phyloP scores from a whole-genome alignment of 805 yeast genomes.

The Ogataea pignaliae region DNA sequence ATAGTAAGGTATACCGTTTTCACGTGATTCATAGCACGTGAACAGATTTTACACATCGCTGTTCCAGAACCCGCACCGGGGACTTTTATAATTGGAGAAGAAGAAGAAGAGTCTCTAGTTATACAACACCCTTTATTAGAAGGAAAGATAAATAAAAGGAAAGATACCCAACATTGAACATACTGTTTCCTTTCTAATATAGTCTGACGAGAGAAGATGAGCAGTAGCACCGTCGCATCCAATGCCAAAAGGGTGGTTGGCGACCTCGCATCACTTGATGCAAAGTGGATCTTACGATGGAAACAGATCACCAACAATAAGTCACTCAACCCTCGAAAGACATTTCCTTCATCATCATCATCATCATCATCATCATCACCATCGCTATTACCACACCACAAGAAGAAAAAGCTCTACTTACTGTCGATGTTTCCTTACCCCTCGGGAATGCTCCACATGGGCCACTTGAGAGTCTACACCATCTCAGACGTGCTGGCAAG shows the following conservation, averaged over 20 bases:
- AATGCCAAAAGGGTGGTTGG: background rate
- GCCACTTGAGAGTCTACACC: constrained; percentile 90
- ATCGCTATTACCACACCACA: too few species aligned
- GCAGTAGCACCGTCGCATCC: constrained; percentile 9
- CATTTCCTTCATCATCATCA: too few species aligned
- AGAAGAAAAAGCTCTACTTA: constrained; percentile 49
- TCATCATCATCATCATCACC: too few species aligned
- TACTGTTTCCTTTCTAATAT: too few species aligned
- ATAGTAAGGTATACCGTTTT: too few species aligned
- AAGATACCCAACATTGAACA: too few species aligned
- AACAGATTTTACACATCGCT: background rate
- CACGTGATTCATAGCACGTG: too few species aligned
- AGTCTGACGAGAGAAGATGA: background rate
- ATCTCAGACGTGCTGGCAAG: constrained; percentile 82
- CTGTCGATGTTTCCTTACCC: constrained; percentile 96
- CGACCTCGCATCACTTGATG: constrained; percentile 35
- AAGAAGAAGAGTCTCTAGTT: too few species aligned
- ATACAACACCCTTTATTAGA: too few species aligned
- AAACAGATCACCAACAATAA: constrained; percentile 20
- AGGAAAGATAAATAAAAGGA: too few species aligned
- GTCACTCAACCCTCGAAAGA: constrained; percentile 28
- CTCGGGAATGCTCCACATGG: constrained; percentile 88
- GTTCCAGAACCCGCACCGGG: background rate
- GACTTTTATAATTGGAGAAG: background rate
- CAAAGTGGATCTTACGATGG: constrained; percentile 55